Percentiles rank a stretch among this genome's conserved stretches.
phyloP scores from a whole-genome alignment of 768 basidiomycete genomes.

The Lyophyllum semitale region DNA sequence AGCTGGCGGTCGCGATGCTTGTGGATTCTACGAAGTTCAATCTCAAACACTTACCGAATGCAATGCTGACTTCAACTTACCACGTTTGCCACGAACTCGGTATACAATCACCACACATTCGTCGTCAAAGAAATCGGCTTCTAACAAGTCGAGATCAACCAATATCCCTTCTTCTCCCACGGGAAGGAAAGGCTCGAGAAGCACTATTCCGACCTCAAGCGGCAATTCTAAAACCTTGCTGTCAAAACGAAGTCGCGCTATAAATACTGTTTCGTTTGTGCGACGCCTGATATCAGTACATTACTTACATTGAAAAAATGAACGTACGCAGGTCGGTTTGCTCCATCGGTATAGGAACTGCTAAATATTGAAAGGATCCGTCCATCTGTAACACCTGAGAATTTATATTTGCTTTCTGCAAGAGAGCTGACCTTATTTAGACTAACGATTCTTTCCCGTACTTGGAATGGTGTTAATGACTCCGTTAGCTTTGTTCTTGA shows the following conservation, averaged over 20 bases:
- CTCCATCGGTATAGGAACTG: constrained; percentile 43
- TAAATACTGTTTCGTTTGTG: constrained; percentile 46
- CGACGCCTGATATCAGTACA: constrained; percentile 6
- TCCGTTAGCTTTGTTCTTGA: constrained; percentile 29
- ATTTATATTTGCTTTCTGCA: constrained; percentile 24
- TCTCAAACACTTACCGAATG: constrained; percentile 34
- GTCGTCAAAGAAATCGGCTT: constrained; percentile 81
- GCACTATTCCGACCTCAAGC: constrained; percentile 46
- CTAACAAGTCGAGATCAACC: constrained; percentile 54
- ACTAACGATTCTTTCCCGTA: constrained; percentile 56
- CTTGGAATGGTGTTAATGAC: constrained; percentile 32
- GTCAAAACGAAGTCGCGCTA: constrained; percentile 55
- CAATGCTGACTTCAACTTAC: constrained; percentile 42
- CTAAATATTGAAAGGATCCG: constrained; percentile 53
- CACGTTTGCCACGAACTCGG: constrained; percentile 45
- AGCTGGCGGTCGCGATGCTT: constrained; percentile 64
- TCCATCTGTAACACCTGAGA: constrained; percentile 36
- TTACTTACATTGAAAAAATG: constrained; percentile 12
- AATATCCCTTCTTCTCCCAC: constrained; percentile 37
- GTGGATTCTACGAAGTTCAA: constrained; percentile 46
- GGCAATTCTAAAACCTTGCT: constrained; percentile 38
- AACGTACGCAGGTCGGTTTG: constrained; percentile 50
- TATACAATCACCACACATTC: constrained; percentile 66
- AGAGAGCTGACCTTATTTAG: constrained; percentile 50
- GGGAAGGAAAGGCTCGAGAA: constrained; percentile 57